Base-by-base conservation (phyloP, 257 asterid genomes). In the Plantago major region DNA sequence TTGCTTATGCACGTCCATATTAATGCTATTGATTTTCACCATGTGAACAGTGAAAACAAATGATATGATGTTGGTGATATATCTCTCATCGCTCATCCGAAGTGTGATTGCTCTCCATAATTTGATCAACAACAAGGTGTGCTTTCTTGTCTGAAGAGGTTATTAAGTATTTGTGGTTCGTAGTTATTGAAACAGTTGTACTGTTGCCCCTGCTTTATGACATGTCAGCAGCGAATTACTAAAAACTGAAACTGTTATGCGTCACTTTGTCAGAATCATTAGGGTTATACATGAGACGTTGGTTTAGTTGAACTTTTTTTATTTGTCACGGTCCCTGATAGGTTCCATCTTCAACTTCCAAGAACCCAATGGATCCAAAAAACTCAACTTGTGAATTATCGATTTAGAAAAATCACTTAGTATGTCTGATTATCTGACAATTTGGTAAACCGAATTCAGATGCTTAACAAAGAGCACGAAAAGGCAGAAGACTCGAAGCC, bases 381-480 rank as follows among this genome's bases (percentile, higher is more conserved):
- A n/a, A n/a, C n/a, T n/a, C n/a, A n/a, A n/a, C n/a, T n/a, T n/a
- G n/a, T n/a, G n/a, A n/a, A n/a, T n/a, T n/a, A n/a, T n/a, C n/a
- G n/a, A n/a, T n/a, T n/a, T n/a, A n/a, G n/a, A n/a, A n/a, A n/a
- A n/a, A n/a, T n/a, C n/a, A n/a, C 11, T 15, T 30, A 5, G 57
- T 47, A 37, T 42, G 30, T 1, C 9, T 55, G 11, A 14, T 48
- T 12, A 45, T 42, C 30, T 56, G 45, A 65, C 44, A 60, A 11
- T 38, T 55, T 50, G 45, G 44, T 26, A 7, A 58, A 57, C 66
- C 59, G 60, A 55, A 57, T 67, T 13, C 77, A 91, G 98, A 84
- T 88, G 94, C 90, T 91, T n/a, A 91, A 91, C 88, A 85, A 86
- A 70, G 96, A 91, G 72, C 96, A 91, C 14, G 96, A 91, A 38